Base-by-base conservation (phyloP, 805 yeast genomes). In the Starmerella bombi region DNA sequence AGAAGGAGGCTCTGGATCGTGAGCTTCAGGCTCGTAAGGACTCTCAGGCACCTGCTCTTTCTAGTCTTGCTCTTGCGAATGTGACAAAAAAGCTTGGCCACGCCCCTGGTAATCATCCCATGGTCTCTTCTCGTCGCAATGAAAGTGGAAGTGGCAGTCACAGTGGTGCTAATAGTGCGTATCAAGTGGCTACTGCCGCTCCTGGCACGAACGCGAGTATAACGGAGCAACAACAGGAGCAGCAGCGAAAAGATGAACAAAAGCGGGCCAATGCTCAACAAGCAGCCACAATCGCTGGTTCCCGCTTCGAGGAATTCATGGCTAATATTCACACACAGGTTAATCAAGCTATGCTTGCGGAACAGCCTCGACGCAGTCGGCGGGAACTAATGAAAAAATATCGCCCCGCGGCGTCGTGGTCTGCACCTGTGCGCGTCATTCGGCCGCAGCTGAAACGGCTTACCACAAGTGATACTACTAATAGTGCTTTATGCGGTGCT, bases 331-430 rank as follows among this genome's bases (percentile, higher is more conserved):
- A 48, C 30, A 34, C 37, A 36, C 43, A 46, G 37, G 43, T 44
- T 18, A 36, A 45, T 25, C 37, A 25, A 18, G 49, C 49, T 15
- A 40, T 42, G 21, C 46, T 30, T 18, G 29, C 12, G 19, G 43
- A 38, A 17, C 35, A 18, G 16, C 20, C 22, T 14, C 29, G 37
- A 7, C 25, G 33, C 5, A n/a, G 35, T 22, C 41, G 43, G 8
- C 32, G 38, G n/a, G 35, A 32, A 23, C 32, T 31, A 5, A 39
- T 39, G 42, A 25, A 29, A 18, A 34, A 34, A 23, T 48, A 43
- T 42, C 41, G 43, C 28, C 51, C 51, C 9, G 46, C 48, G 10
- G 49, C 51, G 3, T 44, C 47, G 20, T 48, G 51, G 51, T 38
- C 50, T 12, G 42, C 46, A 2, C 44, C 47, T n/a, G 25, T 28